Conservation (phyloP, 352 stramenopile genomes). For the Phytophthora tentaculata region DNA sequence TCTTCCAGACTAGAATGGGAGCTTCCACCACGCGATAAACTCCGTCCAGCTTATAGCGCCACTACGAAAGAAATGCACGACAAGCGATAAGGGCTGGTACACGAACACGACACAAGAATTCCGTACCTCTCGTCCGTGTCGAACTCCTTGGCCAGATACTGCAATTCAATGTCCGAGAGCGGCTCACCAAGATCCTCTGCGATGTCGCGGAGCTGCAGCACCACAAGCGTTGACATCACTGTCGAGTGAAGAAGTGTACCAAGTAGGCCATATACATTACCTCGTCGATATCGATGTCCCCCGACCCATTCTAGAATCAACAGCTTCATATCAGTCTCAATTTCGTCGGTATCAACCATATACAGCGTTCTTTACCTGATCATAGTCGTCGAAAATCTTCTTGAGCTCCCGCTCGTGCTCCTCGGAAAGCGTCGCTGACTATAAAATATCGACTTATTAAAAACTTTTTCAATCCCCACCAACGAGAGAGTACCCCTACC, state of each 20-base stretch:
- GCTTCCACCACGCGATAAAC: conserved; percentile 86
- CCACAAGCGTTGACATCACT: too few relatives aligned
- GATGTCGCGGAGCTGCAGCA: conserved; percentile 69
- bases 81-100: not conserved
- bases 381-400: conserved; percentile 84
- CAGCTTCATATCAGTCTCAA: not conserved
- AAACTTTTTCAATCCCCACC: too few relatives aligned
- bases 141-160: conserved; percentile 80
- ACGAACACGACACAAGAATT: not conserved
- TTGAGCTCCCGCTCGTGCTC: conserved; percentile 73
- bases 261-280: too few relatives aligned
- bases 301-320: conserved; percentile 60
- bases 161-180: conserved; percentile 70
- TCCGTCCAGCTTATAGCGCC: conserved; percentile 72
- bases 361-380: conserved; percentile 40
- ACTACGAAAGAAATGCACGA: conserved; percentile 36
- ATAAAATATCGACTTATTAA: not conserved
- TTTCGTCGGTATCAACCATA: not conserved
- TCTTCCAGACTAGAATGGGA: conserved; percentile 62
- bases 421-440: conserved; percentile 60
- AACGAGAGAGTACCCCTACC: too few relatives aligned
- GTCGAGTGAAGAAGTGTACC: too few relatives aligned
- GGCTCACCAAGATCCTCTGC: conserved; percentile 77
- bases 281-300: conserved; percentile 76
- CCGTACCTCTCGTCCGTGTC: conserved; percentile 69